Conservation (phyloP, 2,329 filamentous ascomycete genomes). For the Fusarium devonianum region DNA sequence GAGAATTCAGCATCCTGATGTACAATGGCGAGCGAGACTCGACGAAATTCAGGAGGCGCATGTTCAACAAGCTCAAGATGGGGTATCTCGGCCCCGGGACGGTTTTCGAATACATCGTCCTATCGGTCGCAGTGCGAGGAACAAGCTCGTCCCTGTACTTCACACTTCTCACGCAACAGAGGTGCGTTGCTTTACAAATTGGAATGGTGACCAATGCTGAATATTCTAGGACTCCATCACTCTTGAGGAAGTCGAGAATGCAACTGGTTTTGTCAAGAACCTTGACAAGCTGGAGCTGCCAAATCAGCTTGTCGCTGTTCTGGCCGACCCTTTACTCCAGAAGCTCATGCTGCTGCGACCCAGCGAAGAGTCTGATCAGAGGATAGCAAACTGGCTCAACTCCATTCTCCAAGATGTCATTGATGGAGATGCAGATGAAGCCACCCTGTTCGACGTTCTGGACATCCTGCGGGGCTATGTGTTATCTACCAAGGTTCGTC, state of each 20-base stretch:
- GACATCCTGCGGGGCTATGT: constrained; percentile 64
- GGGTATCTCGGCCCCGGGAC: constrained; percentile 44
- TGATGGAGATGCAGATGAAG: constrained; percentile 57
- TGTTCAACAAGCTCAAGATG: constrained; percentile 55
- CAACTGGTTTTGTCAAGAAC: constrained; percentile 72
- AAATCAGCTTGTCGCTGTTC: constrained; percentile 79
- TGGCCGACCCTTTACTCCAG: constrained; percentile 79
- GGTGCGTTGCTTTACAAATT: constrained; percentile 49
- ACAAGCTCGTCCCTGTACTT: constrained; percentile 67
- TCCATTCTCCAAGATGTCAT: constrained; percentile 64
- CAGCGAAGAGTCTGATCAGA: constrained; percentile 56
- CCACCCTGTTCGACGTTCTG: constrained; percentile 61
- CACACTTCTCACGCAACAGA: constrained; percentile 78
- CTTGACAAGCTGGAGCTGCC: constrained; percentile 82
- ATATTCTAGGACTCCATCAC: constrained; percentile 63
- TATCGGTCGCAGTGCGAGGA: constrained; percentile 39
- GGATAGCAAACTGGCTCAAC: constrained; percentile 67
- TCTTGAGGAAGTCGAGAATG: constrained; percentile 80
- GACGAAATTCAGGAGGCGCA: constrained; percentile 70
- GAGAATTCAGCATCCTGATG: constrained; percentile 70
- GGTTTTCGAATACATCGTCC: constrained; percentile 71
- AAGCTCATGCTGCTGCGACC: constrained; percentile 75
- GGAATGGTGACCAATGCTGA: constrained; percentile 10
- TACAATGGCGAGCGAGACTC: constrained; percentile 74
- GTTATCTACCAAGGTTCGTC: constrained; percentile 60